A percentile compares a stretch with the other conserved stretches of the same genome.
phyloP scores from a whole-genome alignment of 108 stramenopile genomes.

The Skeletonema grethae region DNA sequence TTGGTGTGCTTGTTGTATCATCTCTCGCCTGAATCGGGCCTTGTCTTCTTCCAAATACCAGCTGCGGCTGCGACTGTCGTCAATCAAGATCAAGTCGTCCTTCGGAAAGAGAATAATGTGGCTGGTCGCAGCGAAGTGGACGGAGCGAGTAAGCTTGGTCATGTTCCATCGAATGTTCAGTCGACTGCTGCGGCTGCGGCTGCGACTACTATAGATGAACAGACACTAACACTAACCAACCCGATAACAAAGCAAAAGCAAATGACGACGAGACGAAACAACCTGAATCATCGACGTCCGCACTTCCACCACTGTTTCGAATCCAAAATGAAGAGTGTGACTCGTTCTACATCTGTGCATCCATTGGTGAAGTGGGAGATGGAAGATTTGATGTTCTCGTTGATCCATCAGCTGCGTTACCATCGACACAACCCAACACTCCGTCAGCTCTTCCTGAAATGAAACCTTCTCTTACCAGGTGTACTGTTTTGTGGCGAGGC shows the following conservation, averaged over 20 bases:
- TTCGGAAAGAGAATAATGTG: no score
- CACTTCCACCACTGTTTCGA: slow-evolving; percentile 39
- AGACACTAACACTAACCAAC: no score
- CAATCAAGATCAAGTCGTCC: no score
- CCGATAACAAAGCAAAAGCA: background rate
- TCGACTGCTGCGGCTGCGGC: no score
- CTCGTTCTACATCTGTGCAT: slow-evolving; percentile 62
- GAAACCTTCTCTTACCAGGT: slow-evolving; percentile 75
- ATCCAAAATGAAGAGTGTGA: slow-evolving; percentile 23
- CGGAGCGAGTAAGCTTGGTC: no score
- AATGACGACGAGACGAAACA: background rate
- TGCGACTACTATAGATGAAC: no score
- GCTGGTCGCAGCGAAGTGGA: no score
- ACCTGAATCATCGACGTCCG: background rate
- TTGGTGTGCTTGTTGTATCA: no score
- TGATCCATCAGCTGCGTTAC: slow-evolving; percentile 27
- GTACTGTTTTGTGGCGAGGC: slow-evolving; percentile 57
- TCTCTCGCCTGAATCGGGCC: no score
- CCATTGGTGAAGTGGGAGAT: slow-evolving; percentile 58
- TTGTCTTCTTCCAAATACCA: no score
- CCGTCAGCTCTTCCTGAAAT: slow-evolving; percentile 39
- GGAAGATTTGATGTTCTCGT: slow-evolving; percentile 47
- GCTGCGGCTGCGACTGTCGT: no score
- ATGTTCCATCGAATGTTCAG: no score
- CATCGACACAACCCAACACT: background rate